These are phyloP conservation scores for Pterulicium gracile DNA, from an alignment of 1,284 basidiomycete genomes.

Conservation along the genomic window DNA sequence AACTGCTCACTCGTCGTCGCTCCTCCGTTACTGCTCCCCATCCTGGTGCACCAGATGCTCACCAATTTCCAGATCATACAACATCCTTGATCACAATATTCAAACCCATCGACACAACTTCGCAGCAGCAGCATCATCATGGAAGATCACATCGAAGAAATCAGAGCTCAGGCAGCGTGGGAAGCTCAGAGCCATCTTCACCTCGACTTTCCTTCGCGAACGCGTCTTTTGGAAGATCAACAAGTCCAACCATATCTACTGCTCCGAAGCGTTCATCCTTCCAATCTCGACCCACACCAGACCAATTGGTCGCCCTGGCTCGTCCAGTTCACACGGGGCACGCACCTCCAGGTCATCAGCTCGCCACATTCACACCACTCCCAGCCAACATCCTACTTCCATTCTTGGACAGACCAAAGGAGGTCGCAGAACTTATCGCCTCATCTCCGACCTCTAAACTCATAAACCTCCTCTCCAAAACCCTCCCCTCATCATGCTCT, in stretches of 20 bases:
- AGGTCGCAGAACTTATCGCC: slow-evolving; percentile 52
- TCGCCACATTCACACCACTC: slow-evolving; percentile 55
- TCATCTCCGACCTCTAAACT: slow-evolving; percentile 53
- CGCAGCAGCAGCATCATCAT: background rate
- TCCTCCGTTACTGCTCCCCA: background rate
- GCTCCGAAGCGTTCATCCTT: background rate
- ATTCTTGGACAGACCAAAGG: slow-evolving; percentile 61
- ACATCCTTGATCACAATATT: background rate
- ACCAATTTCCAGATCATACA: background rate
- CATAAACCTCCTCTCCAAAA: slow-evolving; percentile 60
- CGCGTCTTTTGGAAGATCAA: background rate
- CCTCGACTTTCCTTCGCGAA: background rate
- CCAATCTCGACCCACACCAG: background rate
- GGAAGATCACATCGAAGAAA: background rate
- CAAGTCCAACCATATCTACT: background rate
- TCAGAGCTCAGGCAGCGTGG: background rate
- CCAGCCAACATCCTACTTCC: slow-evolving; percentile 63
- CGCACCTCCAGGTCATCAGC: background rate
- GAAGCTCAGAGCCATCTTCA: slow-evolving; percentile 1
- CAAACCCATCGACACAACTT: background rate
- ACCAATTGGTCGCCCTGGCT: background rate
- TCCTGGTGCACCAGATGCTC: background rate
- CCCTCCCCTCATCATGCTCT: slow-evolving; percentile 32
- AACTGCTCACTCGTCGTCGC: background rate
- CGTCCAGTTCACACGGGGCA: background rate